Evolutionary conservation across 2,329 filamentous ascomycete genomes (phyloP).

Genomic region (Neonectria punicea): DNA sequence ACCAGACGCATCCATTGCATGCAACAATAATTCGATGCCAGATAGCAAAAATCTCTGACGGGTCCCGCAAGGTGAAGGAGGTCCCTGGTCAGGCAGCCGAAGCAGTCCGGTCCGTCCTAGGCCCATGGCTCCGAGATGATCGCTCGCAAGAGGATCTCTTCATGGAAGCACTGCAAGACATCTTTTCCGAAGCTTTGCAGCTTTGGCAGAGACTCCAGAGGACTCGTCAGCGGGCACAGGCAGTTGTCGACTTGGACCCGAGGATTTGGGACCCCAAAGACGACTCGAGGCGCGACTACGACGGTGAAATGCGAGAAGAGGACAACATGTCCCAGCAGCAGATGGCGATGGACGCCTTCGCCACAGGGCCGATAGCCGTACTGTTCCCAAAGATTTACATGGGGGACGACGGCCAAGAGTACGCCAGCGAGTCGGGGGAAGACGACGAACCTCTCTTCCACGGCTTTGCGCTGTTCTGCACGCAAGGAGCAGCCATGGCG

Average conservation of each 20-base stretch:
- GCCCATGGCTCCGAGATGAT: slow-evolving; percentile 2
- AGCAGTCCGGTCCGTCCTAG: not conserved
- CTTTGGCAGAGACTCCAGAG: not conserved
- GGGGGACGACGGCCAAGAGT: not conserved
- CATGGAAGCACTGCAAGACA: not conserved
- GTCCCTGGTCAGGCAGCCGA: not conserved
- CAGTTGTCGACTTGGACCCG: not conserved
- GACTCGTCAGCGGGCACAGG: not conserved
- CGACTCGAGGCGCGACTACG: not conserved
- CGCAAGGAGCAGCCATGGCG: not conserved
- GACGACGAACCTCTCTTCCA: not conserved
- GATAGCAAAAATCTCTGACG: not conserved
- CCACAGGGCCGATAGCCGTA: not conserved
- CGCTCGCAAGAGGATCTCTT: not conserved
- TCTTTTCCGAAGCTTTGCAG: not conserved
- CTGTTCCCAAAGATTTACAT: not conserved
- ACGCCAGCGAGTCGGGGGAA: not conserved
- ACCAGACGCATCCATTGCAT: not conserved
- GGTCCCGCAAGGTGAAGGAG: not conserved
- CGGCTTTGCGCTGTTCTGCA: slow-evolving; percentile 1
- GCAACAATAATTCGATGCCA: slow-evolving; percentile 4
- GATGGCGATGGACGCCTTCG: not conserved
- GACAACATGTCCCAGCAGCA: not conserved
- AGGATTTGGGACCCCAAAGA: not conserved
- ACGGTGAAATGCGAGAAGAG: not conserved